Evolutionary conservation across 2,329 filamentous ascomycete genomes (phyloP).

Genomic region (Penicillium occitanis): DNA sequence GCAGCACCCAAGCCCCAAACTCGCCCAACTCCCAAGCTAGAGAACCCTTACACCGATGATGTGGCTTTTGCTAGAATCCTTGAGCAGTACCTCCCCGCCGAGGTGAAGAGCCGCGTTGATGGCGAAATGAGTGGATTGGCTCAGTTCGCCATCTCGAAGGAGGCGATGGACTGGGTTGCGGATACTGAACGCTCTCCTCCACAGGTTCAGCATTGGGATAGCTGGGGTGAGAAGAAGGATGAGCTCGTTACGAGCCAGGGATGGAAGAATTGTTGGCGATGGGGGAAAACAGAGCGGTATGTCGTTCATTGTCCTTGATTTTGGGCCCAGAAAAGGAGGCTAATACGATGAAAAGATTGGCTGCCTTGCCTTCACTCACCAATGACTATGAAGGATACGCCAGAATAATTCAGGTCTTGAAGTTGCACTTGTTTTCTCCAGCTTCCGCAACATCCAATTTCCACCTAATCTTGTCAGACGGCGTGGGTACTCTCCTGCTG

Average conservation of each 20-base stretch:
- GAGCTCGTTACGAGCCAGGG: conserved; percentile 65
- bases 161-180: conserved; percentile 31
- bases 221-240: conserved; percentile 61
- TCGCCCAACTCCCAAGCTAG: not conserved
- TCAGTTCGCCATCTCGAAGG: not conserved
- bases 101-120: not conserved
- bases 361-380: not conserved
- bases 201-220: conserved; percentile 59
- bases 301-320: not conserved
- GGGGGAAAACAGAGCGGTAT: conserved; percentile 35
- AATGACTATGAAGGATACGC: conserved; percentile 3
- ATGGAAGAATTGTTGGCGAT: conserved; percentile 52
- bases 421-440: conserved; percentile 24
- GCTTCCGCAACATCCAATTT: conserved; percentile 16
- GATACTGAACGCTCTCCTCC: conserved; percentile 67
- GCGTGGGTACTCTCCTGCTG: conserved; percentile 2
- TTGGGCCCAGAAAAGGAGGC: not conserved
- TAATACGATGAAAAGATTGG: not conserved
- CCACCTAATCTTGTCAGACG: conserved; percentile 11
- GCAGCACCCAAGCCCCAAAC: not conserved
- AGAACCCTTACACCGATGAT: conserved; percentile 3
- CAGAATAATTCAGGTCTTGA: conserved; percentile 31
- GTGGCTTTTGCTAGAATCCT: conserved; percentile 6
- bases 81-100: not conserved
- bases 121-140: not conserved